A percentile compares a stretch with the other conserved stretches of the same genome.
Conservation (phyloP, 1,139 yeast species). For the Pichia sp. region DNA sequence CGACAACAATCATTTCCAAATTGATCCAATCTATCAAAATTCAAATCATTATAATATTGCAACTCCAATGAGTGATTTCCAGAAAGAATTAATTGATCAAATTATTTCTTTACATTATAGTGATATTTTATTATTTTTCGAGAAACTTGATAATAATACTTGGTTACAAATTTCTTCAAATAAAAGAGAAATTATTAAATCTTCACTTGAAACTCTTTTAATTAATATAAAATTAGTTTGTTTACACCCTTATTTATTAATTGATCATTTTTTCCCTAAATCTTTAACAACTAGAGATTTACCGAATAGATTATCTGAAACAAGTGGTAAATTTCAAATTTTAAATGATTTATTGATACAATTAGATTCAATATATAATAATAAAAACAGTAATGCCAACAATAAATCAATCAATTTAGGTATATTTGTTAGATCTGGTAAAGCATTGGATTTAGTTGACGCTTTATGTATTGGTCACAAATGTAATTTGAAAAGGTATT, state of each 20-base stretch:
- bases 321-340: conserved; percentile 80
- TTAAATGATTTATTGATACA: conserved; percentile 52
- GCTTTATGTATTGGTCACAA: conserved; percentile 65
- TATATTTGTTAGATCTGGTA: conserved; percentile 48
- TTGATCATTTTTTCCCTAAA: conserved; percentile 82
- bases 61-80: conserved; percentile 83
- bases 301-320: conserved; percentile 65
- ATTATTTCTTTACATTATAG: conserved; percentile 86
- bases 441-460: conserved; percentile 69
- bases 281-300: conserved; percentile 70
- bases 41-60: conserved; percentile 76
- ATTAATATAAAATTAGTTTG: conserved; percentile 72
- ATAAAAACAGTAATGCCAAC: conserved; percentile 15
- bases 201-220: conserved; percentile 66
- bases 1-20: conserved; percentile 33
- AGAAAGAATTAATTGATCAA: conserved; percentile 86
- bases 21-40: conserved; percentile 25
- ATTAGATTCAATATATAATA: conserved; percentile 21
- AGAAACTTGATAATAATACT: conserved; percentile 31
- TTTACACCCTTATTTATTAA: conserved; percentile 81
- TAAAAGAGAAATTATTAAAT: conserved; percentile 39
- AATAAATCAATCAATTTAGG: conserved; percentile 35
- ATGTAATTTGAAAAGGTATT: conserved; percentile 58
- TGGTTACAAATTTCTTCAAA: conserved; percentile 11
- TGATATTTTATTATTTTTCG: conserved; percentile 82